Evolutionary conservation across 305 asterid species (phyloP), one percentile per base, ranked within the genome.

Genomic region (Rubia occidens): DNA sequence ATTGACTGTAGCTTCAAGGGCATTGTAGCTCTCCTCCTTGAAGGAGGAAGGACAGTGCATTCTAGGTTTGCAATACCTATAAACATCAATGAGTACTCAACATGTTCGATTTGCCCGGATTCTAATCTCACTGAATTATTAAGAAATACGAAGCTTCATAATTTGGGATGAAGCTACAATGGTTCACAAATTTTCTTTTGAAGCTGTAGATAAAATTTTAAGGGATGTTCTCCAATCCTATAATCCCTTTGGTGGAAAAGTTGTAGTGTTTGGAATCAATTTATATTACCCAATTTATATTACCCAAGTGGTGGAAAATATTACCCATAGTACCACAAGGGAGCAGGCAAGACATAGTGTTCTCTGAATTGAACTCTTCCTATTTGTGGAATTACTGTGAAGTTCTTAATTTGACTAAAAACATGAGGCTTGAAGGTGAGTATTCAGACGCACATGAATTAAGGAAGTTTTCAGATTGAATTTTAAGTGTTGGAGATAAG

Each of bases 51-150:
- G 13, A 63, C 47, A 0, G 15, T 51, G 8, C 70, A 66, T 44
- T 65, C 70, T 7, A 17, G 59, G 26, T 66, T 66, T 66, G 17
- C 5, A 20, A 66, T 66, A n/a, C 70, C 70, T 66, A 15, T 66
- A 0, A 5, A 18, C 11, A 42, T 44, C 5, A 66, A 66, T 43
- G 55, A 66, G 29, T 39, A 18, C 15, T 66, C 70, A 7, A 66
- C 40, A 8, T 66, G 70, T 39, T 20, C 17, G 3, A 66, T 66
- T 66, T n/a, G 11, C 6, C 64, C 37, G 0, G 15, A 21, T 24
- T 20, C 17, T 59, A 13, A 59, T 24, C 0, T 24, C 14, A 15
- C 17, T 20, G 35, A 20, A 8, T 18, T 59, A 14, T 8, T 59
- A 26, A 20, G 14, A 1, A 59, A 7, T 40, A 59, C 11, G 5